Conservation (phyloP, 139 green algal genomes). For the Chlamydomonas incerta region DNA sequence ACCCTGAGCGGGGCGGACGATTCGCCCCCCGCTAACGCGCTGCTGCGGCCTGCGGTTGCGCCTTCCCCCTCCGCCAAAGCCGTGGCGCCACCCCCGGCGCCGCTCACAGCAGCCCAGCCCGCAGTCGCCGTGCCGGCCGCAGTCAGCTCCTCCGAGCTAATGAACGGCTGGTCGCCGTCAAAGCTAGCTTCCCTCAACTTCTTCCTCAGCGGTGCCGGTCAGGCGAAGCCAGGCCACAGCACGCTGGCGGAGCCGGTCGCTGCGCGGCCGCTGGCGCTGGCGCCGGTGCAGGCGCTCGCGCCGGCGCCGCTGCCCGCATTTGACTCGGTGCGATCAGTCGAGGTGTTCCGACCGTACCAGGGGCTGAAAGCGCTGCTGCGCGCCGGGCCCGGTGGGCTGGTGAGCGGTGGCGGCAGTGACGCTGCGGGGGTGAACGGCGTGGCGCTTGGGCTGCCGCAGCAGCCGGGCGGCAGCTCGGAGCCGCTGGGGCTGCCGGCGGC, state of each 20-base stretch:
- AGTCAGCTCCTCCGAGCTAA: background rate
- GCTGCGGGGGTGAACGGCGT: background rate
- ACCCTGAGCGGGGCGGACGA: background rate
- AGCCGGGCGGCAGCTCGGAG: background rate
- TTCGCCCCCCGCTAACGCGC: background rate
- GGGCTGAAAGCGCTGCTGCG: constrained; percentile 18
- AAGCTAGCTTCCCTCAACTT: constrained; percentile 33
- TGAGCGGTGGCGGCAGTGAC: background rate
- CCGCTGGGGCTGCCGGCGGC: background rate
- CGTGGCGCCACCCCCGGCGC: too few relatives aligned
- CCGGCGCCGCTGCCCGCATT: background rate
- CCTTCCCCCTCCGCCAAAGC: background rate
- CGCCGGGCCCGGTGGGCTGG: constrained; percentile 20
- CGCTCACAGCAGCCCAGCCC: too few relatives aligned
- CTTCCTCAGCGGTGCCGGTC: constrained; percentile 1
- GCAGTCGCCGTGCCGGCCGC: too few relatives aligned
- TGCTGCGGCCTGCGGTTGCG: background rate
- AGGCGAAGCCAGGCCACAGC: background rate
- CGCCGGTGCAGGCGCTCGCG: background rate
- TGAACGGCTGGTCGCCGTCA: constrained; percentile 23
- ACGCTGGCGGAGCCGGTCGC: background rate
- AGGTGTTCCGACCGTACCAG: constrained; percentile 3
- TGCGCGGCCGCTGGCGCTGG: background rate
- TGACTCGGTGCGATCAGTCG: background rate
- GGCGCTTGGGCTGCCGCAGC: background rate